Evolutionary conservation across 2,329 filamentous ascomycete species (phyloP).

Genomic region (Emydomyces testavorans): DNA sequence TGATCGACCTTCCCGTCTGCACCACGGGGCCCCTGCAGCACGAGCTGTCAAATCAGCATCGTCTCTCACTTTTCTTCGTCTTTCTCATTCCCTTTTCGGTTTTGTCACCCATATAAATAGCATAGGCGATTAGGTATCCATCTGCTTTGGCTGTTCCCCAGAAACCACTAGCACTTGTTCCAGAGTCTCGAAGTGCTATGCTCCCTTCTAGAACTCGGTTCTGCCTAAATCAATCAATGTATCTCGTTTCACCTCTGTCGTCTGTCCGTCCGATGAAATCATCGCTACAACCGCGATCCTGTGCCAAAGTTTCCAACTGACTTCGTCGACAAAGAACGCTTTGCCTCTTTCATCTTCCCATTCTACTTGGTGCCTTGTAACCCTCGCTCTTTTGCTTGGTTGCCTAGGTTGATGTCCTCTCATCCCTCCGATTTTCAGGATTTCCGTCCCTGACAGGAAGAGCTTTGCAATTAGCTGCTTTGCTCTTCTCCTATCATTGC

Average conservation of each 20-base stretch:
- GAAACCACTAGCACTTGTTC: background rate
- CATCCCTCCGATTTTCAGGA: background rate
- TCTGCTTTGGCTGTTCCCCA: background rate
- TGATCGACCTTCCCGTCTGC: background rate
- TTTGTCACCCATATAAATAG: background rate
- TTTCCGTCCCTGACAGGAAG: background rate
- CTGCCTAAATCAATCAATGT: background rate
- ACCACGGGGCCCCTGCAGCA: background rate
- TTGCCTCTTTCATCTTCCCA: slow-evolving; percentile 2
- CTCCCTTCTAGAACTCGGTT: background rate
- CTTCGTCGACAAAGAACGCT: slow-evolving; percentile 4
- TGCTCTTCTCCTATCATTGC: background rate
- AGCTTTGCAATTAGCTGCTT: slow-evolving; percentile 1
- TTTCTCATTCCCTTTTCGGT: background rate
- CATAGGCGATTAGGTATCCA: background rate
- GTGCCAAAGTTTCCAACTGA: background rate
- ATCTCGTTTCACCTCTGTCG: background rate
- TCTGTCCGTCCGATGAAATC: background rate
- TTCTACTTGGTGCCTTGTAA: slow-evolving; percentile 10
- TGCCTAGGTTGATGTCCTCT: slow-evolving; percentile 5
- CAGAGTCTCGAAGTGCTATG: background rate
- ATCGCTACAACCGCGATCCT: background rate
- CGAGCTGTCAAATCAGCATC: background rate
- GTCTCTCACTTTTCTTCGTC: background rate
- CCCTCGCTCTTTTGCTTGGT: slow-evolving; percentile 1